Evolutionary conservation across 768 basidiomycete genomes (phyloP).

Genomic region (Calocybe gangraenosa): DNA sequence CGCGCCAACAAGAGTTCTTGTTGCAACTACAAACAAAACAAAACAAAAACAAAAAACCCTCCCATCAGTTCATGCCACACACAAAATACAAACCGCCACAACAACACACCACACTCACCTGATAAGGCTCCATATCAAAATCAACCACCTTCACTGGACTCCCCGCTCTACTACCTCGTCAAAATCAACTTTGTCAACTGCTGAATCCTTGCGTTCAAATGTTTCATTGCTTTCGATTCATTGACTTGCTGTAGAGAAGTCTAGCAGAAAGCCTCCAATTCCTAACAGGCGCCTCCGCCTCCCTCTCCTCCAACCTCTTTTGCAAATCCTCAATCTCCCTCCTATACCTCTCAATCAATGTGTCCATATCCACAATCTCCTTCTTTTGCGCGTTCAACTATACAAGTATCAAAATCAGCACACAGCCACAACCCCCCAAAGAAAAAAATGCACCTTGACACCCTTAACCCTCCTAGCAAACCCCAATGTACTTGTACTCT

Average conservation of each 20-base stretch:
- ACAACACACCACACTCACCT: slow-evolving; percentile 38
- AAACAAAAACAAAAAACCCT: too few species aligned
- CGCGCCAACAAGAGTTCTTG: slow-evolving; percentile 82
- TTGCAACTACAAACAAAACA: slow-evolving; percentile 76
- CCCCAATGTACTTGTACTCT: slow-evolving; percentile 83
- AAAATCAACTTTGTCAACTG: slow-evolving; percentile 82
- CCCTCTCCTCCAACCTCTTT: slow-evolving; percentile 62
- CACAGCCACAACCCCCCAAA: too few species aligned
- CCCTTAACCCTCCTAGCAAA: slow-evolving; percentile 92
- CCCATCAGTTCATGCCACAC: too few species aligned
- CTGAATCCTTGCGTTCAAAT: slow-evolving; percentile 74
- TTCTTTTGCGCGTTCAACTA: slow-evolving; percentile 87
- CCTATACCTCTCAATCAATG: slow-evolving; percentile 89
- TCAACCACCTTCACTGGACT: slow-evolving; percentile 69
- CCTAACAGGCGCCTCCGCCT: slow-evolving; percentile 54
- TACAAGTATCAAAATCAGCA: too few species aligned
- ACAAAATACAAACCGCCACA: too few species aligned
- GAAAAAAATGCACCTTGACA: slow-evolving; percentile 51
- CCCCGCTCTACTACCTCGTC: slow-evolving; percentile 81
- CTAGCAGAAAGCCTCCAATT: slow-evolving; percentile 46
- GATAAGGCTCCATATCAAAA: slow-evolving; percentile 85
- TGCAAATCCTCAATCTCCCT: slow-evolving; percentile 93
- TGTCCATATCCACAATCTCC: slow-evolving; percentile 90
- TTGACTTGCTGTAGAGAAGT: slow-evolving; percentile 64
- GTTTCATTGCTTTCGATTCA: slow-evolving; percentile 80